Percentiles rank a stretch among this genome's conserved stretches.
Evolutionary conservation across 164 flowering plant species (phyloP).

Genomic region (Santalum album): DNA sequence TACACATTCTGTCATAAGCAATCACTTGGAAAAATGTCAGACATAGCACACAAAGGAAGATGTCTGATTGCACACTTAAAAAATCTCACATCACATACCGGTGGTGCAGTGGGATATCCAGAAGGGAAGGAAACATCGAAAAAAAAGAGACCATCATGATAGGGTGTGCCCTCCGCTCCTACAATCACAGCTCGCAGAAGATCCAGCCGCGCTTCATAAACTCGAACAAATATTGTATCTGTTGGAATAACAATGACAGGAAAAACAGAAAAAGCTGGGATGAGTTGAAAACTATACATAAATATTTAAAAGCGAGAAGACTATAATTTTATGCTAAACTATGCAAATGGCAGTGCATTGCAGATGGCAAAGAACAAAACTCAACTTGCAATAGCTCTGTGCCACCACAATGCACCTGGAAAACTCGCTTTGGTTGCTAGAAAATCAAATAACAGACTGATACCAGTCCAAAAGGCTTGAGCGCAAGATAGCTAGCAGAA

Average conservation of each 20-base stretch:
- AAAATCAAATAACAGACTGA: too few species aligned
- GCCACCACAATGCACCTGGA: neutral
- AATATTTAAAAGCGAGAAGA: neutral
- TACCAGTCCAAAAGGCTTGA: too few species aligned
- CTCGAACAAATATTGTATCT: slow-evolving; percentile 72
- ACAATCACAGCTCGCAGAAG: slow-evolving; percentile 80
- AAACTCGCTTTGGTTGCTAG: neutral
- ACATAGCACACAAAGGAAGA: neutral
- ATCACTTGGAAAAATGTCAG: slow-evolving; percentile 6
- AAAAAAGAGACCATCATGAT: slow-evolving; percentile 84
- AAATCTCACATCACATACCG: slow-evolving; percentile 37
- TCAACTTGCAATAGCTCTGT: neutral
- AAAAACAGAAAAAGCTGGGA: neutral
- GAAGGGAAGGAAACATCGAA: slow-evolving; percentile 64
- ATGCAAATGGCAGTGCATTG: too few species aligned
- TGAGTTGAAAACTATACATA: too few species aligned
- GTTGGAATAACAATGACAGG: slow-evolving; percentile 6
- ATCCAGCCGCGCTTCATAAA: slow-evolving; percentile 74
- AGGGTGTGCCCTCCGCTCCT: slow-evolving; percentile 88
- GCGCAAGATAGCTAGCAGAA: too few species aligned
- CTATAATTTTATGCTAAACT: too few species aligned
- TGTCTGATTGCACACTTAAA: neutral
- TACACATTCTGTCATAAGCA: slow-evolving; percentile 46
- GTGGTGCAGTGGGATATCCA: slow-evolving; percentile 57
- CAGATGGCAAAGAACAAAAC: too few species aligned